These are phyloP conservation scores for Fusarium staphyleae DNA, from an alignment of 2,329 filamentous ascomycete genomes.

Conservation along the genomic window DNA sequence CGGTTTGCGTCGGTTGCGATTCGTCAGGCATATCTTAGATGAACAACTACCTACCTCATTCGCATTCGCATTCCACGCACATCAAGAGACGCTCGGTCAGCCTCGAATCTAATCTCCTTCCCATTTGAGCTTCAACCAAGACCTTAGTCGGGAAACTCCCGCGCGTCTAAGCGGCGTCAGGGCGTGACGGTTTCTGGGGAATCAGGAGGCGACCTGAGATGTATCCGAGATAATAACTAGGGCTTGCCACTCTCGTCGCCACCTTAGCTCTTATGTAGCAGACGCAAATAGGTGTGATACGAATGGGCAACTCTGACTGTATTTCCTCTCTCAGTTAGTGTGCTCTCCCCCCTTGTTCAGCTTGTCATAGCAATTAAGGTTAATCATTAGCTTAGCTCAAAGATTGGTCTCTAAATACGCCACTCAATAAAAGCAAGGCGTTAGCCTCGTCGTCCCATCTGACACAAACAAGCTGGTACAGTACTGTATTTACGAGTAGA, in stretches of 20 bases:
- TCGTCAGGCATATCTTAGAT: neutral
- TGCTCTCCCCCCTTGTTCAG: neutral
- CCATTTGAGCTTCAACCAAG: conserved; percentile 12
- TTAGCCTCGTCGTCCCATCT: neutral
- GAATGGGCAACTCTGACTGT: too few relatives aligned
- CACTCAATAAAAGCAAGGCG: conserved; percentile 12
- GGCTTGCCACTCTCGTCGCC: neutral
- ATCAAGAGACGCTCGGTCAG: neutral
- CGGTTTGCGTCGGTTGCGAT: conserved; percentile 3
- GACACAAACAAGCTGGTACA: neutral
- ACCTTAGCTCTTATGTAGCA: neutral
- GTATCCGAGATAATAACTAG: neutral
- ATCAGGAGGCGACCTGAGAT: conserved; percentile 9
- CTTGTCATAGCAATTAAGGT: conserved; percentile 30
- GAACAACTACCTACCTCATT: neutral
- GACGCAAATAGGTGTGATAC: too few relatives aligned
- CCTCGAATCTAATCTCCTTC: conserved; percentile 17
- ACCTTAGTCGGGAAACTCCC: neutral
- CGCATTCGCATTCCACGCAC: neutral
- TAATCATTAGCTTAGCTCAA: conserved; percentile 12
- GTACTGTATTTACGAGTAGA: too few relatives aligned
- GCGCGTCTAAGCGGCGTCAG: conserved; percentile 1
- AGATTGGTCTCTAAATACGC: conserved; percentile 6
- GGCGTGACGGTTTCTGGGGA: conserved; percentile 21
- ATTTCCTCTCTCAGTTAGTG: too few relatives aligned